Conservation (phyloP, 345 rosid species). For the Anacardium occidentale region DNA sequence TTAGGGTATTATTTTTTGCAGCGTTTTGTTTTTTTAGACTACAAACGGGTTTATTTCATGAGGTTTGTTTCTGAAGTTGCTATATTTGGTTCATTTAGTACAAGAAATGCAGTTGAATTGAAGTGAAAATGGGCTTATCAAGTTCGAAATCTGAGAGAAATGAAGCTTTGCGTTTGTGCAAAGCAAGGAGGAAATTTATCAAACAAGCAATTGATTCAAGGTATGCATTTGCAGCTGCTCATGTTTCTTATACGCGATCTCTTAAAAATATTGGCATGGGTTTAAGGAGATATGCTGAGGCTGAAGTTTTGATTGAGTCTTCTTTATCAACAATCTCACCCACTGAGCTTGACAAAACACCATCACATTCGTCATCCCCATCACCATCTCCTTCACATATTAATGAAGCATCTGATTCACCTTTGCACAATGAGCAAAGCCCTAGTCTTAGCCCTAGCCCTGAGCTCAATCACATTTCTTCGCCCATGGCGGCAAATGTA, state of each 20-base stretch:
- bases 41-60: neutral
- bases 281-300: constrained; percentile 76
- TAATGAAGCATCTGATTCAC: constrained; percentile 59
- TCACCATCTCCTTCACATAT: constrained; percentile 64
- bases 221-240: constrained; percentile 83
- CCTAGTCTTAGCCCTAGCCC: constrained; percentile 30
- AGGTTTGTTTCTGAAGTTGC: neutral
- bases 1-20: neutral
- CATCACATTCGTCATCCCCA: constrained; percentile 72
- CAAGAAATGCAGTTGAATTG: constrained; percentile 24
- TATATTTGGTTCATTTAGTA: neutral
- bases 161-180: constrained; percentile 70
- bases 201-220: constrained; percentile 78
- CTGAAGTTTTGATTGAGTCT: constrained; percentile 56
- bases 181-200: constrained; percentile 67
- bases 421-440: constrained; percentile 43
- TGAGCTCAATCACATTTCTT: constrained; percentile 30
- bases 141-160: constrained; percentile 62
- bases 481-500: constrained; percentile 29
- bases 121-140: constrained; percentile 63
- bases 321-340: constrained; percentile 68
- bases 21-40: neutral
- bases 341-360: constrained; percentile 74
- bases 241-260: constrained; percentile 77
- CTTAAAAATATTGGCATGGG: constrained; percentile 70